Evolutionary conservation across 1,139 yeast species (phyloP), one percentile per base, ranked within the genome.

Genomic region (Blastobotrys arbuscula): DNA sequence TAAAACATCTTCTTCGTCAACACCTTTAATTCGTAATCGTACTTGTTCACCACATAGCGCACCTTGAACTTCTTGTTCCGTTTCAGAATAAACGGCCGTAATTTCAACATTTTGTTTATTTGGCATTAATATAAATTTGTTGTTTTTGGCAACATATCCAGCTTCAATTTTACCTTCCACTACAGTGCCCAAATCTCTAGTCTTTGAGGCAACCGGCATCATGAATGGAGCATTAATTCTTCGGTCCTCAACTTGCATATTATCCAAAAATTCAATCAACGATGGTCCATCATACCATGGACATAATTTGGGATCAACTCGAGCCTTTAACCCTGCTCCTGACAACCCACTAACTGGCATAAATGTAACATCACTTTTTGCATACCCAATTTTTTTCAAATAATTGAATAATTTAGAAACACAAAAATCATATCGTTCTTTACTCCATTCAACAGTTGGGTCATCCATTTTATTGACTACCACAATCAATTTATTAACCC

Each of bases 401-500:
- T 82, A 92, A 47, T 68, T 64, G 30, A 81, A 79, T 59, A 94
- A 75, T 69, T 90, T 92, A 59, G 80, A 71, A 56, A 87, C 89
- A 78, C 98, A 92, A 73, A 92, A 98, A 62, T 86, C 89, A 70
- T 88, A 92, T 72, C 99, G 85, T 67, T 86, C 96, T 72, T 90
- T 79, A 40, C 96, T 85, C 99, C 99, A 92, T 56, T 69, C 73
- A 44, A 92, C 99, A 45, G 98, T 92, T 49, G 96, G 85, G 66
- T 92, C 99, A 71, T 92, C 99, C 98, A 92, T 92, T 79, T 92
- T 92, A 75, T 92, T 92, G 59, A 94, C 92, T 50, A 85, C 97
- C 55, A 92, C 96, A 59, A 92, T 76, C 63, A 92, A 78, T 70
- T 83, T 85, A 75, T 87, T 89, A 54, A 92, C 96, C 73, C 98